Conservation (phyloP, 108 stramenopile species). For the Seminavis robusta region DNA sequence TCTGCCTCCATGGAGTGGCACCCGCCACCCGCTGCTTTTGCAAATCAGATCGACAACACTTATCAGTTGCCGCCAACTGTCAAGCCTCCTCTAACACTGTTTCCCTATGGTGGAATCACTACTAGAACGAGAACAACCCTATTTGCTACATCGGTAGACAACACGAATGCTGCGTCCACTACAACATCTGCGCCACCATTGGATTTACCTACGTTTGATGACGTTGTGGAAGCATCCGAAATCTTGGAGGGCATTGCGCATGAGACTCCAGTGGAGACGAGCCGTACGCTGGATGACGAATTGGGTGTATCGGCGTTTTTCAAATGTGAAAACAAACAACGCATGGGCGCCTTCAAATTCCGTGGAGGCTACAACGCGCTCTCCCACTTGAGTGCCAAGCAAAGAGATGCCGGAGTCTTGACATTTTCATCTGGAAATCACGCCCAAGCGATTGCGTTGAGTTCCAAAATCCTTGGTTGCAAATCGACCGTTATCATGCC, state of each 20-base stretch:
- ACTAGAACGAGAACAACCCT: too few species aligned
- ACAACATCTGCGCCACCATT: too few species aligned
- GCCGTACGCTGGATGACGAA: slow-evolving; percentile 3
- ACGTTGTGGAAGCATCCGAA: slow-evolving; percentile 31
- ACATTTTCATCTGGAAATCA: slow-evolving; percentile 80
- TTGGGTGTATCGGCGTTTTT: slow-evolving; percentile 41
- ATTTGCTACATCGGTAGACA: too few species aligned
- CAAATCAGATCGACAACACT: too few species aligned
- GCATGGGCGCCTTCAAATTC: slow-evolving; percentile 86
- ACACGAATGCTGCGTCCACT: too few species aligned
- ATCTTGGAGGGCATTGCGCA: slow-evolving; percentile 36
- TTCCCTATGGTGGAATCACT: too few species aligned
- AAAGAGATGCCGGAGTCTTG: slow-evolving; percentile 8
- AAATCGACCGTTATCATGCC: slow-evolving; percentile 85
- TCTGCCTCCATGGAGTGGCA: too few species aligned
- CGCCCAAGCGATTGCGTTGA: slow-evolving; percentile 84
- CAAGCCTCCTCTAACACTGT: too few species aligned
- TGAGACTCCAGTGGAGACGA: slow-evolving; percentile 48
- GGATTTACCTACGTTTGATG: slow-evolving; percentile 16
- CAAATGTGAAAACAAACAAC: slow-evolving; percentile 80
- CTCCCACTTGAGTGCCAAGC: not conserved
- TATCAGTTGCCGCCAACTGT: too few species aligned
- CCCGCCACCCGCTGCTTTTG: too few species aligned
- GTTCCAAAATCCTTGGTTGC: slow-evolving; percentile 28
- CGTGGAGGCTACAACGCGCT: slow-evolving; percentile 83